Conservation (phyloP, 2,329 filamentous ascomycete genomes). For the Saccharata proteae region DNA sequence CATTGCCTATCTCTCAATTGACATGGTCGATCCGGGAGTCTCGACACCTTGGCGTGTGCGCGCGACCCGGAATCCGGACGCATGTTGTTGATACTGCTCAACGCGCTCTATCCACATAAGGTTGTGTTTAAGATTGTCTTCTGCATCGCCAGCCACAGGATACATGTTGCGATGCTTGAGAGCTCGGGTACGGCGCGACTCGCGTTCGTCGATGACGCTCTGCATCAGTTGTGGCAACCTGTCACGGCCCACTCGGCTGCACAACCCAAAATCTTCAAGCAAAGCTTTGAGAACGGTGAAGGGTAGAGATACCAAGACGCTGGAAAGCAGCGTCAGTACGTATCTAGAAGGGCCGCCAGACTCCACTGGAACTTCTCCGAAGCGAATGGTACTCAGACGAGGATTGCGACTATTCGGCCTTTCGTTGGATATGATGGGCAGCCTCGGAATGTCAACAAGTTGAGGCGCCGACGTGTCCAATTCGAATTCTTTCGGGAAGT, state of each 20-base stretch:
- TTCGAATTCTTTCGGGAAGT: constrained; percentile 48
- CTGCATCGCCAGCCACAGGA: constrained; percentile 14
- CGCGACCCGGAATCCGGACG: constrained; percentile 24
- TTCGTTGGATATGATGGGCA: constrained; percentile 28
- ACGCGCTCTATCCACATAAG: constrained; percentile 24
- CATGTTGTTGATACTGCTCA: constrained; percentile 22
- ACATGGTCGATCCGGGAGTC: constrained; percentile 16
- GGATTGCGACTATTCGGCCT: constrained; percentile 32
- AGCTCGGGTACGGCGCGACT: constrained; percentile 24
- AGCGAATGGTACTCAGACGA: constrained; percentile 53
- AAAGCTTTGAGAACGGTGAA: constrained; percentile 54
- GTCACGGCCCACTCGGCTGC: constrained; percentile 28
- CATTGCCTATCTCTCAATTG: constrained; percentile 13
- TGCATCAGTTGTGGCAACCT: constrained; percentile 29
- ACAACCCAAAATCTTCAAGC: constrained; percentile 48
- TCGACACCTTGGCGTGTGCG: constrained; percentile 17
- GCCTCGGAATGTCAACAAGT: constrained; percentile 34
- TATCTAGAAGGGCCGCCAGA: constrained; percentile 27
- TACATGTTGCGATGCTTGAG: constrained; percentile 17
- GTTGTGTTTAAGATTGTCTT: constrained; percentile 16
- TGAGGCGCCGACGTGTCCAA: constrained; percentile 41
- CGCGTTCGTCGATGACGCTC: constrained; percentile 32
- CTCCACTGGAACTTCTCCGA: constrained; percentile 50
- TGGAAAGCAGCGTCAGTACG: constrained; percentile 46
- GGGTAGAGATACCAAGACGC: constrained; percentile 57